These are phyloP conservation scores for Coniferiporia weirii DNA, from an alignment of 1,284 basidiomycete genomes.

Conservation along the genomic window DNA sequence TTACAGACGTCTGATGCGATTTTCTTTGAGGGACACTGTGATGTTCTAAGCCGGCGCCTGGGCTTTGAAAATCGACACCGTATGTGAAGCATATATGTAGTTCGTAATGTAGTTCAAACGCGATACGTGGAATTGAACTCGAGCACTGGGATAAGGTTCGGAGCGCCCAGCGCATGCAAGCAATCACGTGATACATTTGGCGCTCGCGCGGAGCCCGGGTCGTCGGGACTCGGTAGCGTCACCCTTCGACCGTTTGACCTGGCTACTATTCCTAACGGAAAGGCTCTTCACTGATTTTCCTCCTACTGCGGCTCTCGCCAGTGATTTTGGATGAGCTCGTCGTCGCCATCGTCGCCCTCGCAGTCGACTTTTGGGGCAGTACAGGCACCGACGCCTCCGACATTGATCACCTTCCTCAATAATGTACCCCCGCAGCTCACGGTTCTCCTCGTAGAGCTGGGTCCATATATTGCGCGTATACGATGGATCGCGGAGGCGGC, in stretches of 20 bases:
- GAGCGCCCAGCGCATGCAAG: neutral
- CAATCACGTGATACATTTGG: neutral
- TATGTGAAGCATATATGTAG: neutral
- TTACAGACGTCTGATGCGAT: slow-evolving; percentile 57
- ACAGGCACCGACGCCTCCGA: slow-evolving; percentile 6
- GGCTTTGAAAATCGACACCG: neutral
- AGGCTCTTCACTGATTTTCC: too few relatives aligned
- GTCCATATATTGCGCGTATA: slow-evolving; percentile 45
- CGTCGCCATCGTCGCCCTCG: slow-evolving; percentile 8
- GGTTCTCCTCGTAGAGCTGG: slow-evolving; percentile 51
- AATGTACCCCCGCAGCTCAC: slow-evolving; percentile 58
- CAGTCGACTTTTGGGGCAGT: neutral
- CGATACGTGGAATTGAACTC: too few relatives aligned
- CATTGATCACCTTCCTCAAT: slow-evolving; percentile 38
- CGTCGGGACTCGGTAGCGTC: too few relatives aligned
- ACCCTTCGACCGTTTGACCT: too few relatives aligned
- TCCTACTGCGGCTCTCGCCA: too few relatives aligned
- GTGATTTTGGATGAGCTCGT: slow-evolving; percentile 8
- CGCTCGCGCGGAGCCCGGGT: too few relatives aligned
- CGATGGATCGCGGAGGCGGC: slow-evolving; percentile 50
- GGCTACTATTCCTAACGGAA: neutral
- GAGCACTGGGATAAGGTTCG: too few relatives aligned
- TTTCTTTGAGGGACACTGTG: slow-evolving; percentile 55
- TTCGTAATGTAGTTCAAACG: neutral
- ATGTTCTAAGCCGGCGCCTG: slow-evolving; percentile 47